phyloP scores from a whole-genome alignment of 1,284 basidiomycete genomes.

The Ganoderma meredithae region DNA sequence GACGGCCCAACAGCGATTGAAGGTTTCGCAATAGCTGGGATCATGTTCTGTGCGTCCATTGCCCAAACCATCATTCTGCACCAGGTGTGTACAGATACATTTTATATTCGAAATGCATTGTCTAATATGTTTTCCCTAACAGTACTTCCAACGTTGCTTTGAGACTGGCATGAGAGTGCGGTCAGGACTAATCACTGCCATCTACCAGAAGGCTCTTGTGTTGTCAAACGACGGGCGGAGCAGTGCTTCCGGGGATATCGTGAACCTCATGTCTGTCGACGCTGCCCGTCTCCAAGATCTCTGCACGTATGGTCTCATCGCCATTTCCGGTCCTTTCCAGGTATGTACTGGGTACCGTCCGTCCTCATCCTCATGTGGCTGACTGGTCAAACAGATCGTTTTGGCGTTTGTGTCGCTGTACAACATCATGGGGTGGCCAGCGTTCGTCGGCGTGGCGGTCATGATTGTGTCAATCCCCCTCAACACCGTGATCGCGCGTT shows the following conservation, averaged over 20 bases:
- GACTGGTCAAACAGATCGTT: constrained; percentile 61
- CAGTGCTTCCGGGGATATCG: constrained; percentile 89
- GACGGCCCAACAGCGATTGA: constrained; percentile 49
- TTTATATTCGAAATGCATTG: neutral
- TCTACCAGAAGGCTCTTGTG: constrained; percentile 88
- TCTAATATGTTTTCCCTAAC: constrained; percentile 9
- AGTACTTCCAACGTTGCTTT: constrained; percentile 87
- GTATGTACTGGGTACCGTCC: constrained; percentile 40
- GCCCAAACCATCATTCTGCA: constrained; percentile 87
- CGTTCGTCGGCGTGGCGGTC: constrained; percentile 91
- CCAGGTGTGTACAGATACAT: constrained; percentile 58
- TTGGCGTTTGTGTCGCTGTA: constrained; percentile 93
- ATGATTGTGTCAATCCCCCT: constrained; percentile 88
- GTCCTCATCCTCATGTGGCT: neutral
- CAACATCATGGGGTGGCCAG: constrained; percentile 89
- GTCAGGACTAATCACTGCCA: constrained; percentile 84
- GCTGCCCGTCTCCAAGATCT: constrained; percentile 89
- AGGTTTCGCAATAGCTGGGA: constrained; percentile 78
- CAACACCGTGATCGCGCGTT: constrained; percentile 79
- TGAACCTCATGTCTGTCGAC: constrained; percentile 93
- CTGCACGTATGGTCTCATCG: constrained; percentile 80
- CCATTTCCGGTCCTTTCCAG: constrained; percentile 76
- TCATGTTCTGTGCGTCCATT: constrained; percentile 85
- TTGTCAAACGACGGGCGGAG: constrained; percentile 86
- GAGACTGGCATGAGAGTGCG: constrained; percentile 93